Evolutionary conservation across 1,284 basidiomycete species (phyloP).

Genomic region (Cryptococcus wingfieldii): DNA sequence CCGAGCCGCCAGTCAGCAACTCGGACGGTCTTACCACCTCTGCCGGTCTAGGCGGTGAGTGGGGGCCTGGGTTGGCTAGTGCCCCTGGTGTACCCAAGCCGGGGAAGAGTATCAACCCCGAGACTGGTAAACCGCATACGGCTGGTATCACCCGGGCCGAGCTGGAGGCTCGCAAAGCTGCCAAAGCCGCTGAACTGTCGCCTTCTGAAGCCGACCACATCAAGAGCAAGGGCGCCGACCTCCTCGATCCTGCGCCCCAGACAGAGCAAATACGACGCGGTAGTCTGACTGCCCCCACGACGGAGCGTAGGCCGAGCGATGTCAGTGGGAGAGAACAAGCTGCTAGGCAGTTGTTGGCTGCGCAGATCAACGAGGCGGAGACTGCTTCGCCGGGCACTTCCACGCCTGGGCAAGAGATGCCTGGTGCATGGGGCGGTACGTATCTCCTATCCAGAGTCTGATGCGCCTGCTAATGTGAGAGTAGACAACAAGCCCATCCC

Average conservation of each 20-base stretch:
- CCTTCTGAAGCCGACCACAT: slow-evolving; percentile 7
- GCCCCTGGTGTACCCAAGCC: slow-evolving; percentile 27
- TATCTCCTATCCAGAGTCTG: slow-evolving; percentile 1
- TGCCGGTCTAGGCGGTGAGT: slow-evolving; percentile 1
- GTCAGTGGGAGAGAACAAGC: slow-evolving; percentile 39
- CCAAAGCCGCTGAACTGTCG: slow-evolving; percentile 1
- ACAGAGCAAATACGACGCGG: slow-evolving; percentile 6
- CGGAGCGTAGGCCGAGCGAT: slow-evolving; percentile 15
- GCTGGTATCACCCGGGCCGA: slow-evolving; percentile 40
- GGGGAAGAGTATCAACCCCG: slow-evolving; percentile 30
- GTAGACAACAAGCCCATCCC: slow-evolving; percentile 12
- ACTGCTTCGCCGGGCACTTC: slow-evolving; percentile 13
- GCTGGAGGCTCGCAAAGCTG: background rate
- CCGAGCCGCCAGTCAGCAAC: background rate
- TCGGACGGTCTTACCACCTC: background rate
- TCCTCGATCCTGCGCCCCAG: slow-evolving; percentile 15
- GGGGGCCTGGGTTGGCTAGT: slow-evolving; percentile 12
- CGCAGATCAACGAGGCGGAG: background rate
- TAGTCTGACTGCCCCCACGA: background rate
- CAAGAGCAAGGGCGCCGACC: slow-evolving; percentile 11
- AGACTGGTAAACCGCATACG: slow-evolving; percentile 32
- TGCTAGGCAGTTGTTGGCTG: slow-evolving; percentile 25
- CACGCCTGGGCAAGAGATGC: slow-evolving; percentile 39
- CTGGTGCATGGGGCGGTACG: slow-evolving; percentile 44
- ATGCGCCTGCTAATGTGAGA: slow-evolving; percentile 1